Evolutionary conservation across 139 green algal species (phyloP), one percentile per base, ranked within the genome.

Genomic region (Coelastrella sp.): DNA sequence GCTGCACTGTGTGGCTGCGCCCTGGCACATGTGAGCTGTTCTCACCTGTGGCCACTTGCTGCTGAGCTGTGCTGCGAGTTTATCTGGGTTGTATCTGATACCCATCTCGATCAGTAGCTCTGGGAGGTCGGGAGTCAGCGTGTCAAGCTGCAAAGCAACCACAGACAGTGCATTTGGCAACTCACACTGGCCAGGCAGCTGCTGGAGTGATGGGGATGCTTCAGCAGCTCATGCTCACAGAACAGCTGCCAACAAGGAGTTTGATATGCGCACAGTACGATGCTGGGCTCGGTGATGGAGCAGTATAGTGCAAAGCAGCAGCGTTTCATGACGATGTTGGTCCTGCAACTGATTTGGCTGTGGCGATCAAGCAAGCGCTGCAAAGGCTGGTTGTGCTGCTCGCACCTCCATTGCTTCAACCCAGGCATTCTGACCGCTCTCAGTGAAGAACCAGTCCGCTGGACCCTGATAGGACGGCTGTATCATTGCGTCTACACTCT

Each of bases 131-230:
- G 94, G 94, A 0, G 94, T 94, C 23, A 98, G 85, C 0, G 93
- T 94, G 80, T 94, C 93, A 3, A 98, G 73, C 88, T 98, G 93
- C 94, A 98, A 97, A 7, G 95, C 96, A 66, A 96, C 92, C n/a
- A 98, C 93, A n/a, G 22, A 14, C n/a, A 8, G 61, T 71, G 61
- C 61, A 13, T 10, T 71, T 47, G 32, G 32, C 32, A 47, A 47
- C 32, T 47, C 32, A 47, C 32, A 47, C 32, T 47, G 32, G 32
- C 32, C 32, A 47, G 32, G 32, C 32, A 47, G 32, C 32, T 47
- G 32, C 32, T 47, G 32, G 32, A 47, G 32, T 47, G 32, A 47
- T 47, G 32, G 32, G 32, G 32, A 47, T 47, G 32, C 32, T 47
- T 47, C 32, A 47, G 32, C 32, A 47, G 32, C 32, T 47, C 32